Percentiles rank a stretch among this genome's conserved stretches.
These are phyloP conservation scores for Cicer cuneatum DNA, from an alignment of 306 rosid genomes.

Conservation along the genomic window DNA sequence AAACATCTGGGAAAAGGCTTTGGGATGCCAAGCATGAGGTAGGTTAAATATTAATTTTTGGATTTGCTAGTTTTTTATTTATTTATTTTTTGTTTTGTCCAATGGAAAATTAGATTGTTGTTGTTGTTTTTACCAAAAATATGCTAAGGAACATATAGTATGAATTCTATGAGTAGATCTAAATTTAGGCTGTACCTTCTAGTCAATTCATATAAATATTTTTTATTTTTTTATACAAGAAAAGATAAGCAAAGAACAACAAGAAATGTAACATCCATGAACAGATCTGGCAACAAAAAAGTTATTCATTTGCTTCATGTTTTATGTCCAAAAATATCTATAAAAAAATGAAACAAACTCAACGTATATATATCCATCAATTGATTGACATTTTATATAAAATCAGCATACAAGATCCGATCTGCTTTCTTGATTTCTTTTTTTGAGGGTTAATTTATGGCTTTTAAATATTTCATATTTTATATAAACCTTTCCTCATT, in stretches of 20 bases:
- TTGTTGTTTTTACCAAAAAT: conserved; percentile 49
- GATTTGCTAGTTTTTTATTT: too few species aligned
- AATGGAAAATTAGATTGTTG: not conserved
- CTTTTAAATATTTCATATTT: not conserved
- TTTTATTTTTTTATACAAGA: conserved; percentile 39
- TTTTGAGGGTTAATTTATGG: conserved; percentile 23
- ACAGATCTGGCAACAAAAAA: conserved; percentile 63
- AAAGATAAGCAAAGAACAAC: conserved; percentile 35
- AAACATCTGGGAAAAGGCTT: conserved; percentile 60
- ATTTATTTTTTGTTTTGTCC: conserved; percentile 34
- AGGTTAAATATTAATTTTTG: not conserved
- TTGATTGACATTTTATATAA: too few species aligned
- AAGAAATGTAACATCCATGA: conserved; percentile 41
- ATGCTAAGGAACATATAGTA: conserved; percentile 50
- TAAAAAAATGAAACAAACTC: not conserved
- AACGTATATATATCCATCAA: too few species aligned
- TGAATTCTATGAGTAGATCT: conserved; percentile 63
- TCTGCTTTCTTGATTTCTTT: conserved; percentile 27
- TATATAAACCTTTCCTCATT: not conserved
- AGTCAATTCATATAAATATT: conserved; percentile 15
- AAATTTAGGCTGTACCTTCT: conserved; percentile 49
- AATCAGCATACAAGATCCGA: conserved; percentile 12
- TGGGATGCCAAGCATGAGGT: conserved; percentile 98
- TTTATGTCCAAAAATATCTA: conserved; percentile 51
- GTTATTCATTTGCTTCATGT: conserved; percentile 47